Percentiles rank a stretch among this genome's conserved stretches.
Evolutionary conservation across 306 rosid genomes (phyloP).

Genomic region (Luffa acutangula): DNA sequence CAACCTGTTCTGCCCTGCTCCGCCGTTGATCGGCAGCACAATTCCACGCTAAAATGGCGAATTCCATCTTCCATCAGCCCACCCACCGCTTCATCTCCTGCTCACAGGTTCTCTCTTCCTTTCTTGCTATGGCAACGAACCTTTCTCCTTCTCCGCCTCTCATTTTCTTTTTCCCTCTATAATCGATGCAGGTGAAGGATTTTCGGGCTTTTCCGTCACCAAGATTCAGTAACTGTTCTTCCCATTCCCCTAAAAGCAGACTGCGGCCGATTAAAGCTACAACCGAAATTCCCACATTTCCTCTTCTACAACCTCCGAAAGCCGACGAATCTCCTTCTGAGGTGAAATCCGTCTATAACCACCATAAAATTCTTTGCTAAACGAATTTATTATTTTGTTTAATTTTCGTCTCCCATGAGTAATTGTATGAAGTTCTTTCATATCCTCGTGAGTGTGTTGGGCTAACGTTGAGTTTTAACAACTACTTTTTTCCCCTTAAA

Average conservation of each 20-base stretch:
- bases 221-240: constrained; percentile 29
- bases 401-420: neutral
- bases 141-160: neutral
- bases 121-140: constrained; percentile 3
- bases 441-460: neutral
- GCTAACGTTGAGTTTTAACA: neutral
- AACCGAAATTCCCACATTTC: constrained; percentile 39
- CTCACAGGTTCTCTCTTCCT: constrained; percentile 36
- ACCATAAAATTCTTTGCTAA: neutral
- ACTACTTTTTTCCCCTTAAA: neutral
- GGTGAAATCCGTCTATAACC: constrained; percentile 20
- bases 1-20: neutral
- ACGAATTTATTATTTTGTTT: neutral
- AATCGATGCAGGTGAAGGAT: constrained; percentile 33
- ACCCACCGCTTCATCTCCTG: constrained; percentile 37
- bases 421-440: neutral
- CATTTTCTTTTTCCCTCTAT: neutral
- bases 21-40: neutral
- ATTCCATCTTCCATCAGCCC: constrained; percentile 49
- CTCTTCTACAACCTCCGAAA: constrained; percentile 45
- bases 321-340: constrained; percentile 46
- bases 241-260: constrained; percentile 19
- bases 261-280: constrained; percentile 43
- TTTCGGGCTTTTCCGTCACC: constrained; percentile 31
- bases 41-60: constrained; percentile 31